Evolutionary conservation across 306 rosid species (phyloP).

Genomic region (Vicia sativa): DNA sequence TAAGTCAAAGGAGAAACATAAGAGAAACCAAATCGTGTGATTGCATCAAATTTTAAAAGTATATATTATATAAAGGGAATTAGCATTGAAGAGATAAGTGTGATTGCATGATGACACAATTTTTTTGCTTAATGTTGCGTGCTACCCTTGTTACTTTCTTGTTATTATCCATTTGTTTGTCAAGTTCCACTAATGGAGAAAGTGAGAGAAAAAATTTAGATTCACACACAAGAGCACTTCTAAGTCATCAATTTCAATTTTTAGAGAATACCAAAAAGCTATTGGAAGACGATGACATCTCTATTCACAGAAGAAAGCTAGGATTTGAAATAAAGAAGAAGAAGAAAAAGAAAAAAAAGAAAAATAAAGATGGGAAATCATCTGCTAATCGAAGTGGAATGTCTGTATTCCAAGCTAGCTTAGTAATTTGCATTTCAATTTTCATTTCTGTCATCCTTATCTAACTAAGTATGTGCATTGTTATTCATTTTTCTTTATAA

Average conservation of each 20-base stretch:
- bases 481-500: too few relatives aligned
- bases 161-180: slow-evolving; percentile 15
- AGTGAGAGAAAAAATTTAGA: not conserved
- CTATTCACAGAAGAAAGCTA: slow-evolving; percentile 22
- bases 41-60: not conserved
- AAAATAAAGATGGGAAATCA: slow-evolving; percentile 22
- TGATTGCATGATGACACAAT: not conserved
- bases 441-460: slow-evolving; percentile 3
- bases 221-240: not conserved
- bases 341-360: slow-evolving; percentile 7
- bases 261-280: not conserved
- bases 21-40: not conserved
- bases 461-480: too few relatives aligned
- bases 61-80: not conserved
- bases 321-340: not conserved
- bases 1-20: slow-evolving; percentile 30
- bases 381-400: not conserved
- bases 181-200: not conserved
- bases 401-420: not conserved
- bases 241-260: not conserved
- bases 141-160: not conserved
- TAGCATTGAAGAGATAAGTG: not conserved
- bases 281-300: not conserved
- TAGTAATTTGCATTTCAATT: slow-evolving; percentile 17
- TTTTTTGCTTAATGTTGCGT: not conserved